These are phyloP conservation scores for Arbutus unedo DNA, from an alignment of 148 eudicot species.

Conservation along the genomic window DNA sequence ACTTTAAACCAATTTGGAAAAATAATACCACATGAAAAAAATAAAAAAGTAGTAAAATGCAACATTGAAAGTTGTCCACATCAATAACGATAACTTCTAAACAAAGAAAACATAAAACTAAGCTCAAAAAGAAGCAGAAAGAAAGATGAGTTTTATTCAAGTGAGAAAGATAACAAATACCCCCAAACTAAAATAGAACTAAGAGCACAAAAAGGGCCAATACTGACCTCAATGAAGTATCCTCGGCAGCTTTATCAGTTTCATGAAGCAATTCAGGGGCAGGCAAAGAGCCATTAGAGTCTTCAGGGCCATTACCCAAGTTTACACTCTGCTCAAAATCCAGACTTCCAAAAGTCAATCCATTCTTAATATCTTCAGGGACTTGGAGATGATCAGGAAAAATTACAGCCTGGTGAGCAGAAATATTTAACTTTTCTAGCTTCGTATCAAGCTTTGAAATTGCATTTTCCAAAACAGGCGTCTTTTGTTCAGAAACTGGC, in stretches of 20 bases:
- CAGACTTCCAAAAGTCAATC: slow-evolving; percentile 68
- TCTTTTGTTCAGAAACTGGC: slow-evolving; percentile 14
- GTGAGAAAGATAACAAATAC: neutral
- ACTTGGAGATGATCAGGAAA: slow-evolving; percentile 72
- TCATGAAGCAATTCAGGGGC: slow-evolving; percentile 20
- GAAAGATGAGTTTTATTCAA: neutral
- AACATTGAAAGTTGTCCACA: neutral
- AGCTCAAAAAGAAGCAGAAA: neutral
- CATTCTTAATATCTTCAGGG: slow-evolving; percentile 56
- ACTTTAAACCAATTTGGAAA: neutral
- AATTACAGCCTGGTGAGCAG: slow-evolving; percentile 52
- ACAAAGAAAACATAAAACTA: neutral
- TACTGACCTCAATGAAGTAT: slow-evolving; percentile 39
- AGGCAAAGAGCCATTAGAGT: slow-evolving; percentile 20
- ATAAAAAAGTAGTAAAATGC: neutral
- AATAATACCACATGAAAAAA: neutral
- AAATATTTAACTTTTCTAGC: slow-evolving; percentile 37
- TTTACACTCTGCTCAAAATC: slow-evolving; percentile 29
- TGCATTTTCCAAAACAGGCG: slow-evolving; percentile 35
- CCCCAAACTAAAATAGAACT: neutral
- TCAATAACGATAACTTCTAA: neutral
- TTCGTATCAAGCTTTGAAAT: slow-evolving; percentile 43
- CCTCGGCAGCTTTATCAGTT: slow-evolving; percentile 26
- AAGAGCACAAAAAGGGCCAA: neutral
- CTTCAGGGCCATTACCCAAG: slow-evolving; percentile 12